Percentiles rank a stretch among this genome's conserved stretches.
These are phyloP conservation scores for Nicotiana benthamiana DNA, from an alignment of 257 asterid species.

Conservation along the genomic window DNA sequence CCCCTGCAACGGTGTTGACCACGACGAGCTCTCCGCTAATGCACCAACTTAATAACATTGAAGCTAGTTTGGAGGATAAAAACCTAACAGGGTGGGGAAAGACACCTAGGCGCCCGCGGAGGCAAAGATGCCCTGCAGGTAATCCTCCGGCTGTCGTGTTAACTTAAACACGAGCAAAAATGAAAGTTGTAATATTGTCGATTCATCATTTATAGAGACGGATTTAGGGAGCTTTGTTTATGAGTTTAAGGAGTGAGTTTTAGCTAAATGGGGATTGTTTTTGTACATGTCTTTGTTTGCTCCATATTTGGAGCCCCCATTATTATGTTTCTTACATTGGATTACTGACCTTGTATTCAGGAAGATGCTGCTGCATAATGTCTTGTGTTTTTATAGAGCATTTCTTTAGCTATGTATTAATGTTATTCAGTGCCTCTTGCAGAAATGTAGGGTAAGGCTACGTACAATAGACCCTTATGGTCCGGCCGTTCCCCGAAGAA, in stretches of 20 bases:
- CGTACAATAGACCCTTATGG: too few relatives aligned
- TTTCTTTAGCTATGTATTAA: constrained; percentile 2
- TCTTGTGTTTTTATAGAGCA: constrained; percentile 24
- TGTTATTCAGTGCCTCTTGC: background rate
- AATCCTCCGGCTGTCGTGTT: constrained; percentile 44
- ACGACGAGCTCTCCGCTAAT: constrained; percentile 30
- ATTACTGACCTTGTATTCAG: constrained; percentile 24
- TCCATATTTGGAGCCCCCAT: constrained; percentile 23
- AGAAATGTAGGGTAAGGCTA: too few relatives aligned
- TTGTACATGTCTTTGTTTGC: constrained; percentile 60
- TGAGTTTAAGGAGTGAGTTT: constrained; percentile 24
- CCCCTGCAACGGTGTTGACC: constrained; percentile 19
- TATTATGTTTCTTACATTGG: constrained; percentile 16
- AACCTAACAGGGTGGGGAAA: constrained; percentile 97
- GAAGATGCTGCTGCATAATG: constrained; percentile 36
- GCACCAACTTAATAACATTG: constrained; percentile 44
- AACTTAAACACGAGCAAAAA: constrained; percentile 33
- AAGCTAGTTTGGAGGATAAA: constrained; percentile 64
- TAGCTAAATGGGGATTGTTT: constrained; percentile 28
- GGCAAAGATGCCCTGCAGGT: constrained; percentile 81
- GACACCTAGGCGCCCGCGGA: constrained; percentile 95
- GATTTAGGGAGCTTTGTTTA: constrained; percentile 24
- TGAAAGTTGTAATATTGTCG: constrained; percentile 17
- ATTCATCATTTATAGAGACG: constrained; percentile 31
- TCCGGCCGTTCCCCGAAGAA: too few relatives aligned